A percentile compares a stretch with the other conserved stretches of the same genome.
These are phyloP conservation scores for Penicillium diatomitis DNA, from an alignment of 495 filamentous ascomycete genomes.

Conservation along the genomic window DNA sequence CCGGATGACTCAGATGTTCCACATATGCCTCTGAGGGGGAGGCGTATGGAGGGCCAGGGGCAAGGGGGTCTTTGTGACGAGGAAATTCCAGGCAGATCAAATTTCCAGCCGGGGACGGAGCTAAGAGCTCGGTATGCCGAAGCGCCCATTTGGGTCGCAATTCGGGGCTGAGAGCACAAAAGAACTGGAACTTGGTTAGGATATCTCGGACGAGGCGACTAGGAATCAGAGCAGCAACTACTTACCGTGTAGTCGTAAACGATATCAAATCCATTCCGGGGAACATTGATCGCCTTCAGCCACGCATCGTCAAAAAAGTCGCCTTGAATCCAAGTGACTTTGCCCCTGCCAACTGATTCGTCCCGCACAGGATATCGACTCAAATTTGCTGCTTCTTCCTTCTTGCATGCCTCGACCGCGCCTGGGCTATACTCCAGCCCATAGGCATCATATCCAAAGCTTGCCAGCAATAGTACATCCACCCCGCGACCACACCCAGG, in stretches of 20 bases:
- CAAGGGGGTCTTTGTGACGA: constrained; percentile 51
- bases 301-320: constrained; percentile 69
- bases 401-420: constrained; percentile 47
- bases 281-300: constrained; percentile 32
- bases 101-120: constrained; percentile 42
- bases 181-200: constrained; percentile 48
- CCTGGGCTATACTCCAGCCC: constrained; percentile 58
- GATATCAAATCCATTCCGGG: constrained; percentile 57
- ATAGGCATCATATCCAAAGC: constrained; percentile 62
- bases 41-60: constrained; percentile 62
- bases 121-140: constrained; percentile 55
- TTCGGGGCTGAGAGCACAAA: constrained; percentile 61
- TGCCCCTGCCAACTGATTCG: constrained; percentile 40
- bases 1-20: constrained; percentile 56
- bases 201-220: neutral
- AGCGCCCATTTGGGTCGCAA: constrained; percentile 62
- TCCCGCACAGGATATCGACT: constrained; percentile 40
- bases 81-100: constrained; percentile 81
- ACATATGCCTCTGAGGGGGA: constrained; percentile 54
- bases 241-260: constrained; percentile 80
- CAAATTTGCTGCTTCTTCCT: constrained; percentile 30
- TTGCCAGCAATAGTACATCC: constrained; percentile 62
- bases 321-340: constrained; percentile 49
- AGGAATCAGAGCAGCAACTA: neutral
- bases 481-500: constrained; percentile 71